phyloP scores from a whole-genome alignment of 208 protist species.

The Leishmania tarentolae region DNA sequence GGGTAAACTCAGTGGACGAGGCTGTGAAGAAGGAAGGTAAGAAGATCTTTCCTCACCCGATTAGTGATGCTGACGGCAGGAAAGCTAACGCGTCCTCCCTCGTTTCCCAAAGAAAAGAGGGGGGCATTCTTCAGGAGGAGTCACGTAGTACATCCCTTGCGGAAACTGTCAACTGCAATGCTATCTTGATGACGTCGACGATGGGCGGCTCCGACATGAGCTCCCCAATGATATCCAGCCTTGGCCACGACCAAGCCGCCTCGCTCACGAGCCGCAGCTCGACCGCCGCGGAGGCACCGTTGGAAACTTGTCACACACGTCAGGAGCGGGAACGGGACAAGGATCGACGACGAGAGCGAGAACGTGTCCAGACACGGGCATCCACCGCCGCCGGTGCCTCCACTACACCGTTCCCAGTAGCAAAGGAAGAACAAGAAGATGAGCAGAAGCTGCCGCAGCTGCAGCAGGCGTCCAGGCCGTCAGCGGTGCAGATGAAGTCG shows the following conservation, averaged over 20 bases:
- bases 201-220: slow-evolving; percentile 13
- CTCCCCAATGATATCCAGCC: neutral
- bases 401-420: neutral
- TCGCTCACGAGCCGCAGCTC: slow-evolving; percentile 2
- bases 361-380: neutral
- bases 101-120: neutral
- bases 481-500: neutral
- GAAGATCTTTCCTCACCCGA: neutral
- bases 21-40: neutral
- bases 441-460: neutral
- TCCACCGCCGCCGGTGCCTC: neutral
- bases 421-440: neutral
- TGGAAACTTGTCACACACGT: neutral
- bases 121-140: neutral
- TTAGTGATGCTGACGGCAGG: neutral
- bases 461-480: neutral
- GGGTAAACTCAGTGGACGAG: neutral
- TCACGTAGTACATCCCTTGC: neutral
- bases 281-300: neutral
- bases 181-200: neutral
- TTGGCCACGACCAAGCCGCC: neutral
- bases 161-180: neutral
- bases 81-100: neutral
- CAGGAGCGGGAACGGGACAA: neutral
- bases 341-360: neutral